Percentiles rank a stretch among this genome's conserved stretches.
Conservation (phyloP, 257 asterid species). For the Verbascum thapsus region DNA sequence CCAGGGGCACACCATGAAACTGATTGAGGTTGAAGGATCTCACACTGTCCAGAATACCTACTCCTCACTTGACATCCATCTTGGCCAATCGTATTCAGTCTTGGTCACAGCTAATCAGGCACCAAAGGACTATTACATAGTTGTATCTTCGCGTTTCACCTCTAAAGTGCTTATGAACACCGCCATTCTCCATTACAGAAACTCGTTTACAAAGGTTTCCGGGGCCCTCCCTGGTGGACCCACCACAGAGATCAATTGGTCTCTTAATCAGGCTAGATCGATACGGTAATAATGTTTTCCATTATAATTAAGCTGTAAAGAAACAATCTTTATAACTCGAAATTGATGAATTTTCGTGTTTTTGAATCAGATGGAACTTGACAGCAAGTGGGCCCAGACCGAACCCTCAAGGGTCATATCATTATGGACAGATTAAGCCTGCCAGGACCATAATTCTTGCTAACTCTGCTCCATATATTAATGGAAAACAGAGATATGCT, state of each 20-base stretch:
- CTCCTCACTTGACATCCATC: constrained; percentile 74
- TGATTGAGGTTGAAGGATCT: constrained; percentile 96
- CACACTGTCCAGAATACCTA: constrained; percentile 80
- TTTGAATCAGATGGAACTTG: constrained; percentile 64
- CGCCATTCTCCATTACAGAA: constrained; percentile 84
- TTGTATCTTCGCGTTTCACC: constrained; percentile 80
- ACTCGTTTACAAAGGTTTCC: constrained; percentile 64
- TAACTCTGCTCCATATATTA: constrained; percentile 77
- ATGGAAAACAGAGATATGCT: constrained; percentile 85
- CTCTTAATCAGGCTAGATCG: constrained; percentile 89
- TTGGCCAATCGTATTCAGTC: constrained; percentile 91
- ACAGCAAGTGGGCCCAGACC: constrained; percentile 98
- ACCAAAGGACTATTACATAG: constrained; percentile 82
- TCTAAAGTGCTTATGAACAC: constrained; percentile 72
- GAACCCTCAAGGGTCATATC: constrained; percentile 97
- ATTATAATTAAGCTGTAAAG: neutral
- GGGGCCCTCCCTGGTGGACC: constrained; percentile 89
- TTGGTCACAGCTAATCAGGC: constrained; percentile 82
- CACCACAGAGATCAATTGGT: constrained; percentile 62
- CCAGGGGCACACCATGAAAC: constrained; percentile 84
- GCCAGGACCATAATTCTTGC: constrained; percentile 78
- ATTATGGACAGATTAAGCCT: constrained; percentile 83
- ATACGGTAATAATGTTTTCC: constrained; percentile 59
- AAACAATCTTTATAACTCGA: neutral
- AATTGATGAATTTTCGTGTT: constrained; percentile 30